phyloP scores from a whole-genome alignment of 371 early-diverging fungal genomes.

The Mucor circinelloides region DNA sequence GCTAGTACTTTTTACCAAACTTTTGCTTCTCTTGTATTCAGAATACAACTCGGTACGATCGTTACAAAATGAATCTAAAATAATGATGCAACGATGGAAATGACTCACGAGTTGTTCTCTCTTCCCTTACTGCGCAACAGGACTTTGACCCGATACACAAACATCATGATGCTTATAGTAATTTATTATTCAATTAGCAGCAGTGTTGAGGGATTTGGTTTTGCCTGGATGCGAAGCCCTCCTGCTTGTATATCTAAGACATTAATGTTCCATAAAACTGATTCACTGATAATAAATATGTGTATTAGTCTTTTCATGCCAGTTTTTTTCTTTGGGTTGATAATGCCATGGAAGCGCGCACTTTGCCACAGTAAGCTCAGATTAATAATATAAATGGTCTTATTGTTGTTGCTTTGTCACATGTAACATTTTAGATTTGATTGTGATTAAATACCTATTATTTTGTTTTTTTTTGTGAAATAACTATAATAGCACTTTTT shows the following conservation, averaged over 20 bases:
- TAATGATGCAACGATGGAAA: background rate
- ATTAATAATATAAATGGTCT: background rate
- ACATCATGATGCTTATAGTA: background rate
- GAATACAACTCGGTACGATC: background rate
- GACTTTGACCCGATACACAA: background rate
- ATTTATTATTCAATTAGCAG: background rate
- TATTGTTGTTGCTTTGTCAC: background rate
- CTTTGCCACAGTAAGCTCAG: background rate
- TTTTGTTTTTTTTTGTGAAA: background rate
- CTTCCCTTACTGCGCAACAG: background rate
- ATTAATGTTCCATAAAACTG: background rate
- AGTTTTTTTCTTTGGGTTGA: background rate
- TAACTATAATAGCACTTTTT: background rate
- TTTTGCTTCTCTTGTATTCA: background rate
- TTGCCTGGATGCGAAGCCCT: background rate
- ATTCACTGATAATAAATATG: background rate
- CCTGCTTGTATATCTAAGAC: background rate
- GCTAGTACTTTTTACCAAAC: background rate
- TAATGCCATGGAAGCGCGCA: background rate
- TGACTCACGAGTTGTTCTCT: background rate
- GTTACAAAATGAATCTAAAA: background rate
- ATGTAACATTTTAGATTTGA: background rate
- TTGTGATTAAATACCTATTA: background rate
- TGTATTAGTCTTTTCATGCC: background rate
- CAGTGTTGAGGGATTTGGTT: background rate